phyloP scores from a whole-genome alignment of 2,329 filamentous ascomycete species.

The Plenodomus biglobosus region DNA sequence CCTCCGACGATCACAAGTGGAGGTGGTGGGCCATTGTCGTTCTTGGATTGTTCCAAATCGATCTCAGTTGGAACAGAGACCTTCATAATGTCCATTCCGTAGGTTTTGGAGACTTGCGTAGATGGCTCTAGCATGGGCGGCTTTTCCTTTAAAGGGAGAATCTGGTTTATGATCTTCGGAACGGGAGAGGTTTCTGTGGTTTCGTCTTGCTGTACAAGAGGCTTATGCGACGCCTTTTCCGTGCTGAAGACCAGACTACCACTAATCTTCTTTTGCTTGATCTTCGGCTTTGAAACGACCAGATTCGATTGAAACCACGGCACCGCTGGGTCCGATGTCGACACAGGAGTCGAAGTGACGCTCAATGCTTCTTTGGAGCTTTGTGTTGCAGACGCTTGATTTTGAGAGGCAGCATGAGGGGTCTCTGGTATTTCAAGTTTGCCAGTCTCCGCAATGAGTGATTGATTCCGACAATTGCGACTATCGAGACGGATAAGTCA shows the following conservation, averaged over 20 bases:
- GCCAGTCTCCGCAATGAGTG: not conserved
- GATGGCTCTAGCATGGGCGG: not conserved
- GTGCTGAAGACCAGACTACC: not conserved
- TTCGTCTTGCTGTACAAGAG: not conserved
- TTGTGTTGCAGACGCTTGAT: not conserved
- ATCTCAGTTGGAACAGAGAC: too few relatives aligned
- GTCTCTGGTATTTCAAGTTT: slow-evolving; percentile 21
- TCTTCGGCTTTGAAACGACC: not conserved
- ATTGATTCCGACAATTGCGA: slow-evolving; percentile 9
- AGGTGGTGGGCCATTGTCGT: too few relatives aligned
- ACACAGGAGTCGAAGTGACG: not conserved
- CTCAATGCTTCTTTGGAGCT: not conserved
- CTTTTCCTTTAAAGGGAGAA: not conserved
- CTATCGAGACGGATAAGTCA: not conserved
- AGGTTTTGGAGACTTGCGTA: too few relatives aligned
- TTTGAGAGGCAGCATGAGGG: slow-evolving; percentile 3
- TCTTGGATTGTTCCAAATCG: too few relatives aligned
- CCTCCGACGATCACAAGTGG: too few relatives aligned
- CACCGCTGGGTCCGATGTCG: not conserved
- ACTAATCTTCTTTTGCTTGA: slow-evolving; percentile 4
- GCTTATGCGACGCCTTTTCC: not conserved
- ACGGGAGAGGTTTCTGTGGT: not conserved
- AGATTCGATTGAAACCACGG: slow-evolving; percentile 7
- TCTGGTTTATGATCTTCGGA: not conserved
- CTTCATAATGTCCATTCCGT: too few relatives aligned